These are phyloP conservation scores for Pseudonitzschia multistriata DNA, from an alignment of 108 stramenopile species.

Conservation along the genomic window DNA sequence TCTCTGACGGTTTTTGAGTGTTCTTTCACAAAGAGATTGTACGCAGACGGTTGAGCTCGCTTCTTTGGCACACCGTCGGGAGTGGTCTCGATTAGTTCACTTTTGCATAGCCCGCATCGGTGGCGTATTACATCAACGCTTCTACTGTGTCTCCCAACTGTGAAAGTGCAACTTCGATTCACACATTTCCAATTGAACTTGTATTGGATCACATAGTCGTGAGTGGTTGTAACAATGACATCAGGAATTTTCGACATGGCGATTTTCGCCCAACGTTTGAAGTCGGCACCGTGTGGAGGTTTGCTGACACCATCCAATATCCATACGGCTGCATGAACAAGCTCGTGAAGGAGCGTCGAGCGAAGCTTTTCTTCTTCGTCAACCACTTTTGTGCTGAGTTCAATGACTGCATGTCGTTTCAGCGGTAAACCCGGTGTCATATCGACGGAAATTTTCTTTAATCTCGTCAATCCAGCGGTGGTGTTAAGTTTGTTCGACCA, in stretches of 20 bases:
- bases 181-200: conserved; percentile 81
- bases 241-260: conserved; percentile 63
- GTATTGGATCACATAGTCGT: conserved; percentile 75
- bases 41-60: conserved; percentile 37
- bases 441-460: conserved; percentile 14
- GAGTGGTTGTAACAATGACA: conserved; percentile 77
- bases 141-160: conserved; percentile 70
- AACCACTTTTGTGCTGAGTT: conserved; percentile 87
- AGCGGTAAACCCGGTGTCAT: conserved; percentile 14
- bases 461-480: conserved; percentile 85
- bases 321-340: conserved; percentile 95
- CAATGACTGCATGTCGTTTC: conserved; percentile 58
- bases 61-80: conserved; percentile 43
- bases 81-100: conserved; percentile 61
- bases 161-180: conserved; percentile 38
- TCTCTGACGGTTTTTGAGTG: conserved; percentile 10
- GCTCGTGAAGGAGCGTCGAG: conserved; percentile 89
- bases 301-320: conserved; percentile 78
- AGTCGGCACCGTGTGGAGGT: conserved; percentile 81
- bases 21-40: conserved; percentile 22
- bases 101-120: conserved; percentile 67
- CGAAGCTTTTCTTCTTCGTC: conserved; percentile 72
- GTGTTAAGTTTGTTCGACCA: conserved; percentile 84
- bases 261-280: conserved; percentile 84
- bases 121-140: conserved; percentile 59